Evolutionary conservation across 805 yeast genomes (phyloP), one percentile per base, ranked within the genome.

Genomic region (Candida germanica): DNA sequence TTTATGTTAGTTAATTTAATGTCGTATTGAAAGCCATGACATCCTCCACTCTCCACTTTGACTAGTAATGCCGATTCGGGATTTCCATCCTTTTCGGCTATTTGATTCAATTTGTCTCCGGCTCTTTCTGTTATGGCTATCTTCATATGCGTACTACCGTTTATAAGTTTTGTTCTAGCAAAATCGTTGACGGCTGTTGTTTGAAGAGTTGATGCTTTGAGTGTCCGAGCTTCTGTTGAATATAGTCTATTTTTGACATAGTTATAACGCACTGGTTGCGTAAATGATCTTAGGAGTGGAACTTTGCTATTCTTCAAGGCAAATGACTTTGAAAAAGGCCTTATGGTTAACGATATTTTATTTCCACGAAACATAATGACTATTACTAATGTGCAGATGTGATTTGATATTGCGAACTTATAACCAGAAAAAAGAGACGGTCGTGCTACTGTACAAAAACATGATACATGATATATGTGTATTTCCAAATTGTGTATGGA

Each of bases 11-110:
- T 71, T 29, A 93, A 68, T 35, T 78, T 73, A 51, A 93, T 65
- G 45, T 83, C 74, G 54, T 93, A 93, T 59, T 93, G 98, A 61
- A 87, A 93, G 13, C 98, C 98, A 58, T 93, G 98, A 57, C 98
- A 93, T 1, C 98, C 98, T 7, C 98, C 98, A 52, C 95, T 83
- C 49, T 88, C 96, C 7, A 93, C 97, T 9, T 71, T 64, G 3
- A 91, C 77, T 34, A 83, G 67, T 13, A 91, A 64, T 0, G 87
- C 87, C n/a, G 79, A 51, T 22, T 77, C 63, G 1, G 78, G 76
- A 35, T 80, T 73, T 6, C 63, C 46, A 38, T 86, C 94, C 7
- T 64, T 66, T 5, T 54, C 47, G 9, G 78, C 70, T 7, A 87
- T 70, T 3, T 48, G 49, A 19, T 69, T 70, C 28, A 87, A 62